phyloP scores from a whole-genome alignment of 306 rosid genomes.

The Corylus americana region DNA sequence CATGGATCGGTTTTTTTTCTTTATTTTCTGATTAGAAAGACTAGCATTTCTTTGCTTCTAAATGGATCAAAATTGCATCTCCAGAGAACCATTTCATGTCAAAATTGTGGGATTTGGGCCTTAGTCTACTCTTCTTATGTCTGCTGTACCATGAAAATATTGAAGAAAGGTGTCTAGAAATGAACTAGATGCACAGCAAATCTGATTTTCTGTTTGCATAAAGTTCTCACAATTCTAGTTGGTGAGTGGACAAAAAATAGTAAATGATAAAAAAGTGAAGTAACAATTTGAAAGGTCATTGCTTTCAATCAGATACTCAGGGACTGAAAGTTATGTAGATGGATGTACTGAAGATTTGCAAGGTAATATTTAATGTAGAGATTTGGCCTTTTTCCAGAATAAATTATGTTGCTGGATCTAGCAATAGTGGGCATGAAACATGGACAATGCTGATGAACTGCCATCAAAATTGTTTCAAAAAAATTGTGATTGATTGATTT shows the following conservation, averaged over 20 bases:
- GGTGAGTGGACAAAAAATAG: background rate
- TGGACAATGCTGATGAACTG: background rate
- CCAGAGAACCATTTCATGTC: background rate
- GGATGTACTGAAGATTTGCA: background rate
- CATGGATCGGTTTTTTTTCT: background rate
- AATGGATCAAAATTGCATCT: background rate
- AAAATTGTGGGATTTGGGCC: background rate
- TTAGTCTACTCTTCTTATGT: background rate
- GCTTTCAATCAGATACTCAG: background rate
- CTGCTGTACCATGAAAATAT: background rate
- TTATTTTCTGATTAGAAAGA: background rate
- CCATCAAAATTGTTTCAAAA: background rate
- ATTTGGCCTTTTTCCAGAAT: background rate
- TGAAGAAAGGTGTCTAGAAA: background rate
- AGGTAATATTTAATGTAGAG: background rate
- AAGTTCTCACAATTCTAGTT: background rate
- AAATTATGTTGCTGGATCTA: background rate
- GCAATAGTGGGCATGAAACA: background rate
- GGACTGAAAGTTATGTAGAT: background rate
- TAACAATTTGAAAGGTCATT: background rate
- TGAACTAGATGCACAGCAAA: background rate
- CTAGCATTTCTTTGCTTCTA: background rate
- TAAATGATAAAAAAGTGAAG: background rate
- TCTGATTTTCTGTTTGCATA: background rate
- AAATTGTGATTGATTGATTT: background rate